Evolutionary conservation across 768 basidiomycete species (phyloP), one percentile per base, ranked within the genome.

Genomic region (Tylopilus sp.): DNA sequence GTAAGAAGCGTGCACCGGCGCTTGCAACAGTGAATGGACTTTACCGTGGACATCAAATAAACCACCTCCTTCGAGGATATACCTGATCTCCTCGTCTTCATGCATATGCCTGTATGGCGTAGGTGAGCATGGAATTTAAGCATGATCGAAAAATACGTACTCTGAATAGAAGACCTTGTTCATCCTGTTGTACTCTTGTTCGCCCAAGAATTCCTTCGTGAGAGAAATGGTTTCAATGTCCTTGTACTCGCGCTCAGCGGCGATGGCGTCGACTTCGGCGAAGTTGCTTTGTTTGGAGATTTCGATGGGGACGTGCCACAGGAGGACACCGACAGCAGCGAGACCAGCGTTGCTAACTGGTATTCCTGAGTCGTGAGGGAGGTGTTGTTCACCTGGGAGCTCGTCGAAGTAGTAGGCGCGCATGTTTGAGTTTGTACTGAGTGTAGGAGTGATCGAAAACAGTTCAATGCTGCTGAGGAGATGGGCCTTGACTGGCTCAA

Each of bases 21-120:
- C n/a, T n/a, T n/a, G n/a, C n/a, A n/a, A n/a, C n/a, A n/a, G n/a
- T n/a, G n/a, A 31, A 31, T 31, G 30, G 13, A 31, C 30, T 31
- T 52, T 58, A 89, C 90, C 90, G 54, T 92, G 80, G 34, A 98
- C 81, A 60, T 98, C 95, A 65, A 97, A 98, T 76, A 84, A 98
- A 0, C 92, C 94, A 37, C 82, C 84, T n/a, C 95, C 95, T 1
- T 79, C 76, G 37, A 92, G 78, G 60, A 95, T 83, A 62, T 89
- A 98, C 8, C 94, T 78, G 64, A 95, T 96, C 71, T 98, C 94
- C 64, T 98, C 94, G 62, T 97, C 94, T 69, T 97, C 92, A 62
- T 97, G 94, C 76, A 98, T 80, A 62, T 97, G 93, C 62, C 90
- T 91, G 60, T 26, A 19, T n/a, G n/a, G n/a, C n/a, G n/a, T n/a